Evolutionary conservation across 2,329 filamentous ascomycete species (phyloP), one percentile per base, ranked within the genome.

Genomic region (Ceratocystiopsis sp.): DNA sequence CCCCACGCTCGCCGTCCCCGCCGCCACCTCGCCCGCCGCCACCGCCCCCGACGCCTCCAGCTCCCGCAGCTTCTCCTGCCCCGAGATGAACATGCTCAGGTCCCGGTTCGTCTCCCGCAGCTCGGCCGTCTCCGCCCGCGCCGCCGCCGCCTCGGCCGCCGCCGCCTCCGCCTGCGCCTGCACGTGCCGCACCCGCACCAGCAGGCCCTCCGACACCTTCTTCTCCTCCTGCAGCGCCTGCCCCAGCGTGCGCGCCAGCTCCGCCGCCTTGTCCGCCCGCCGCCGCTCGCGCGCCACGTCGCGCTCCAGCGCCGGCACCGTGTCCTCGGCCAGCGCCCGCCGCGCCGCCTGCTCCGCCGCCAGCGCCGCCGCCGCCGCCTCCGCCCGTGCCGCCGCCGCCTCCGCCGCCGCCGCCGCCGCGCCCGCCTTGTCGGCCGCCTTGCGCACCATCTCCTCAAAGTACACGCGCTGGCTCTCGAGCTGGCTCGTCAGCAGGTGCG

Each of bases 401-500:
- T 83, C 78, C 0, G 82, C 84, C 0, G 73, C 68, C 0, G 74
- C 67, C 0, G 74, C 69, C 0, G 87, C 84, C 54, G 80, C 75
- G 1, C 78, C 72, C 0, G 87, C 87, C 62, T 96, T 96, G 59
- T 93, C 84, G 0, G 81, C 86, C 0, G 85, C 84, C 49, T 93
- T 85, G 54, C 79, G 80, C 42, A 98, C 73, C 58, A 93, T 77
- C 52, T 93, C 89, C 58, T 96, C 89, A 52, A 93, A 98, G 61
- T 96, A 98, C 1, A 83, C 71, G 11, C 91, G 75, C 58, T 98
- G 91, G 37, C 80, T 86, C 57, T 96, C 91, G 3, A 98, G 75
- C 56, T 98, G 91, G 46, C 80, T 87, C 3, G 84, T 93, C 12
- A 98, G 73, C 2, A 98, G 74, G 55, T 95, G 87, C 0, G 89